phyloP scores from a whole-genome alignment of 495 filamentous ascomycete species.

The Trichoderma gamsii region DNA sequence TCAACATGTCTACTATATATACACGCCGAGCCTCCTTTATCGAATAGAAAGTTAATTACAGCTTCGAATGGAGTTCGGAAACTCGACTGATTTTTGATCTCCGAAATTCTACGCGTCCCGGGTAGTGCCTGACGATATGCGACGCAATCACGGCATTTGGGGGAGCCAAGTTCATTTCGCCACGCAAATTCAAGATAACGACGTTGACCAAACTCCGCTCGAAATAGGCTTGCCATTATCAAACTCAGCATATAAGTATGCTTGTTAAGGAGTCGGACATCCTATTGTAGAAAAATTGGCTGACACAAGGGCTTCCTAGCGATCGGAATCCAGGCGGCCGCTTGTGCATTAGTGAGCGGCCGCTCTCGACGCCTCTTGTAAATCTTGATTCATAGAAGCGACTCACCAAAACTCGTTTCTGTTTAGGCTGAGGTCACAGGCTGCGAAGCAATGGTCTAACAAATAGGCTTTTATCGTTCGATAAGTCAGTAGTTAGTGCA shows the following conservation, averaged over 20 bases:
- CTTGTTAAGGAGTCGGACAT: not conserved
- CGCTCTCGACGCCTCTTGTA: not conserved
- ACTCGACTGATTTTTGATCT: not conserved
- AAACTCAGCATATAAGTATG: not conserved
- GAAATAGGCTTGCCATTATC: not conserved
- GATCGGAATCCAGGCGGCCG: not conserved
- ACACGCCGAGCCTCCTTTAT: not conserved
- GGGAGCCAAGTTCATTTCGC: too few species aligned
- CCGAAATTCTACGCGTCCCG: not conserved
- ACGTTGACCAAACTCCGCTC: not conserved
- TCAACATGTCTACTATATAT: not conserved
- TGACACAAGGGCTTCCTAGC: not conserved
- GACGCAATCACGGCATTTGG: not conserved
- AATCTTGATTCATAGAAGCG: too few species aligned
- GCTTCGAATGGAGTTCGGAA: not conserved
- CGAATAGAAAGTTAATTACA: not conserved
- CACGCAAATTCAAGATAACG: not conserved
- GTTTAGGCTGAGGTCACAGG: too few species aligned
- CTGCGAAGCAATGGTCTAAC: too few species aligned
- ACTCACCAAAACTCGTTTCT: too few species aligned
- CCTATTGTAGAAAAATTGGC: not conserved
- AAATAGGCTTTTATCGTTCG: too few species aligned
- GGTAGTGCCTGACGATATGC: not conserved
- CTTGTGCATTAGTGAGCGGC: conserved; percentile 1
- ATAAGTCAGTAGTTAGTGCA: too few species aligned